Base-by-base conservation (phyloP, 163 green algal species). In the Coccomyxa subellipsoidea region DNA sequence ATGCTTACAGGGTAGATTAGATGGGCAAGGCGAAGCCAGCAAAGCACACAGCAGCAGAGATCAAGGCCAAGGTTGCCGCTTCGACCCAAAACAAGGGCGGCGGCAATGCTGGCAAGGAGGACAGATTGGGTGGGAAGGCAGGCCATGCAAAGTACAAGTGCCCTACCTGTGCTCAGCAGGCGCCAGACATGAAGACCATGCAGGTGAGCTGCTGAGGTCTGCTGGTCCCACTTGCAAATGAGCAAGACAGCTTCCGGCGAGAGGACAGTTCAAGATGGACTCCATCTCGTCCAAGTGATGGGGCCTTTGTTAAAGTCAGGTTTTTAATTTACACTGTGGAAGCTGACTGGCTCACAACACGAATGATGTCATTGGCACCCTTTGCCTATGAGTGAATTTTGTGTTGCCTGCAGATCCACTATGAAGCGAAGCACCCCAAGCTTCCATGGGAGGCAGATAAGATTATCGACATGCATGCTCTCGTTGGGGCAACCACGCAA, bases 141-240 rank as follows among this genome's bases (percentile, higher is more conserved):
- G 94, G 94, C 0, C 94, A 98, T 77, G 86, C 93, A n/a, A 96
- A 95, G 81, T 96, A 87, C 81, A 91, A 91, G 79, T 97, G 93
- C 84, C 88, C 85, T 54, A 84, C 92, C 79, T 96, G 92, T 84
- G 90, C n/a, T 9, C 66, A 69, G 53, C 38, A 72, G 37, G 89
- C 88, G 1, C 94, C 94, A 0, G 84, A 89, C 83, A 37, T 96
- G 32, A 97, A 95, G 80, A 94, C 81, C 31, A 94, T 95, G 88
- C 83, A 92, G 70, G 70, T 40, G 70, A 25, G 70, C 47, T 27
- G 47, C 47, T 59, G 15, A 59, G 2, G 47, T 12, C 47, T 59
- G 47, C 21, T 18, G 23, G 3, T n/a, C n/a, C 4, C 47, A 59
- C 47, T 5, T 54, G 40, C 10, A n/a, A n/a, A n/a, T n/a, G n/a